A percentile compares a stretch with the other conserved stretches of the same genome.
These are phyloP conservation scores for Xylariaceae sp. DNA, from an alignment of 2,329 filamentous ascomycete species.

Conservation along the genomic window DNA sequence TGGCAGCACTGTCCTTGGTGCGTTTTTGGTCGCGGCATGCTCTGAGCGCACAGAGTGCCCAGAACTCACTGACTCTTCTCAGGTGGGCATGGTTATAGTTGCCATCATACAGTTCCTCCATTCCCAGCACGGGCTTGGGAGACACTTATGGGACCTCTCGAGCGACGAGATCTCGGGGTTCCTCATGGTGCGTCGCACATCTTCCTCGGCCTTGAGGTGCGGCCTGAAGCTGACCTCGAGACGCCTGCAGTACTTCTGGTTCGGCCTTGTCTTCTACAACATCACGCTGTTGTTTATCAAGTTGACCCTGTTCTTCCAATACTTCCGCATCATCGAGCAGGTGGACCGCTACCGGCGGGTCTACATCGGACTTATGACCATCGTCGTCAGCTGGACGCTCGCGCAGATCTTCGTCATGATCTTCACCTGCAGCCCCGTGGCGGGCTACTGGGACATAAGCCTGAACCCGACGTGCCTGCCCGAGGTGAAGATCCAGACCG, in stretches of 20 bases:
- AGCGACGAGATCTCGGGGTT: not conserved
- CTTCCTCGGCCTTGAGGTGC: too few relatives aligned
- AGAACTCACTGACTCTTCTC: conserved; percentile 4
- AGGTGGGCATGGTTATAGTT: not conserved
- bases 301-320: conserved; percentile 17
- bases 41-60: too few relatives aligned
- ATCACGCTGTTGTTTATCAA: conserved; percentile 13
- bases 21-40: too few relatives aligned
- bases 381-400: conserved; percentile 13
- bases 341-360: conserved; percentile 10
- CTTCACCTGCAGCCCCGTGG: conserved; percentile 1
- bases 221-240: not conserved
- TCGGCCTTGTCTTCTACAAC: conserved; percentile 12
- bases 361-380: conserved; percentile 9
- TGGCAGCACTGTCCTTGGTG: conserved; percentile 11
- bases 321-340: conserved; percentile 16
- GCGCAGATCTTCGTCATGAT: conserved; percentile 13
- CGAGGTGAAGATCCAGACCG: conserved; percentile 8
- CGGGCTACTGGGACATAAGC: conserved; percentile 8
- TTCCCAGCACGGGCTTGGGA: conserved; percentile 2
- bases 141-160: conserved; percentile 2
- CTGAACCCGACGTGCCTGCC: conserved; percentile 7
- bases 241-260: conserved; percentile 14
- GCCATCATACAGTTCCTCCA: conserved; percentile 1
- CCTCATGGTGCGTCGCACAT: conserved; percentile 3